Evolutionary conservation across 768 basidiomycete species (phyloP), one percentile per base, ranked within the genome.

Genomic region (Russula sp.): DNA sequence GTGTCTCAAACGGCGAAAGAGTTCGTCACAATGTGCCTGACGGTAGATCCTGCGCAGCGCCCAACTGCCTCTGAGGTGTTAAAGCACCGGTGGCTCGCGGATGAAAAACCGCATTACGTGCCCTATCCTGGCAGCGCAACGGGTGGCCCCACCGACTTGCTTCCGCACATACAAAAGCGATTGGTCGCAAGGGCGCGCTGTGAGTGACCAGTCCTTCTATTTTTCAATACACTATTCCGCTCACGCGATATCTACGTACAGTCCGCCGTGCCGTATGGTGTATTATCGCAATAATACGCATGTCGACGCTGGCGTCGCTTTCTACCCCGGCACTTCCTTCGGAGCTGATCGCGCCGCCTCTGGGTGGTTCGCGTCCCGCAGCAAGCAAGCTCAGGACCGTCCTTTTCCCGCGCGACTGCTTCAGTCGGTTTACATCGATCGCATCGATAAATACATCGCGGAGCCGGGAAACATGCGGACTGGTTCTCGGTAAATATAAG

Each of bases 81-180:
- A 16, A 68, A 85, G 57, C 94, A 97, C 76, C 78, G 80, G 75
- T 94, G 92, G 92, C 82, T 99, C 57, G 84, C 87, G 38, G 81
- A 82, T 57, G 80, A 81, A 49, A 73, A 80, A 62, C 86, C 87
- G 26, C 85, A 92, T 78, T 90, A 84, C 74, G 90, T 91, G 40
- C 76, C 81, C 40, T 85, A 87, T 69, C 81, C 82, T 16, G 76
- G 78, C 61, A 81, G 79, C 64, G 76, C 80, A 40, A 79, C 77
- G 57, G 89, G 88, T 52, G 79, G 78, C 50, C 85, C 87, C 30
- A 83, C 83, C 26, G 87, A 97, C 77, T 80, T 98, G 71, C 76
- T 98, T 70, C 95, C 96, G 34, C 84, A 89, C 51, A 89, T 98
- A 75, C 91, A 87, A 81, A 90, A 85, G 76, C 87, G 85, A 34